phyloP scores from a whole-genome alignment of 2,329 filamentous ascomycete species.

The Colletotrichum kahawae region DNA sequence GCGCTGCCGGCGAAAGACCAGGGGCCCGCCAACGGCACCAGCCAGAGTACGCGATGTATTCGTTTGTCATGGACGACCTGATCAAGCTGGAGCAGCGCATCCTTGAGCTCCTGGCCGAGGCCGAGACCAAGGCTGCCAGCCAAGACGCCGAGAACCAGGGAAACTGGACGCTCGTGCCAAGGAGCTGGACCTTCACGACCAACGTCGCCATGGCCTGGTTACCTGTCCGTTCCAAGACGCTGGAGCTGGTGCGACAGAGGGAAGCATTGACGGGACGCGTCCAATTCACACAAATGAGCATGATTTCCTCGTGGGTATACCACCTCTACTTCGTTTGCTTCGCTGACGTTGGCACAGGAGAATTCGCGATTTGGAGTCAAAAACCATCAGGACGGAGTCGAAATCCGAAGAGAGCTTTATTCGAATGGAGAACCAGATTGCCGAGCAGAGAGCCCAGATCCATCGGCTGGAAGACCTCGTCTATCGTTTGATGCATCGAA shows the following conservation, averaged over 20 bases:
- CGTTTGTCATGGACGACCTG: slow-evolving; percentile 52
- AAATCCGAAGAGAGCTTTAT: slow-evolving; percentile 31
- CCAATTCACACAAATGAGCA: slow-evolving; percentile 53
- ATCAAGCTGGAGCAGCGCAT: slow-evolving; percentile 47
- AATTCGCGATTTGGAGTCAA: slow-evolving; percentile 39
- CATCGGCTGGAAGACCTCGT: slow-evolving; percentile 31
- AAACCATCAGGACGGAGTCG: slow-evolving; percentile 33
- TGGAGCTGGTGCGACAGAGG: slow-evolving; percentile 51
- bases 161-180: slow-evolving; percentile 42
- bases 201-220: slow-evolving; percentile 51
- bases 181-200: slow-evolving; percentile 40
- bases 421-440: slow-evolving; percentile 29
- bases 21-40: slow-evolving; percentile 19
- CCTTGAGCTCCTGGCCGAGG: slow-evolving; percentile 49
- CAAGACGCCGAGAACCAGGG: slow-evolving; percentile 25
- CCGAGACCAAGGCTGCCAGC: slow-evolving; percentile 36
- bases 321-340: background rate
- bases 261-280: slow-evolving; percentile 49
- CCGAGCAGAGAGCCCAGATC: slow-evolving; percentile 31
- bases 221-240: slow-evolving; percentile 45
- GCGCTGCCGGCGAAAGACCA: slow-evolving; percentile 24
- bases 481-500: slow-evolving; percentile 28
- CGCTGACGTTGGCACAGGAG: slow-evolving; percentile 25
- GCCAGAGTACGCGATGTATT: slow-evolving; percentile 52
- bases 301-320: slow-evolving; percentile 45